These are phyloP conservation scores for Rhodotorula babjevae DNA, from an alignment of 768 basidiomycete genomes.

Conservation along the genomic window DNA sequence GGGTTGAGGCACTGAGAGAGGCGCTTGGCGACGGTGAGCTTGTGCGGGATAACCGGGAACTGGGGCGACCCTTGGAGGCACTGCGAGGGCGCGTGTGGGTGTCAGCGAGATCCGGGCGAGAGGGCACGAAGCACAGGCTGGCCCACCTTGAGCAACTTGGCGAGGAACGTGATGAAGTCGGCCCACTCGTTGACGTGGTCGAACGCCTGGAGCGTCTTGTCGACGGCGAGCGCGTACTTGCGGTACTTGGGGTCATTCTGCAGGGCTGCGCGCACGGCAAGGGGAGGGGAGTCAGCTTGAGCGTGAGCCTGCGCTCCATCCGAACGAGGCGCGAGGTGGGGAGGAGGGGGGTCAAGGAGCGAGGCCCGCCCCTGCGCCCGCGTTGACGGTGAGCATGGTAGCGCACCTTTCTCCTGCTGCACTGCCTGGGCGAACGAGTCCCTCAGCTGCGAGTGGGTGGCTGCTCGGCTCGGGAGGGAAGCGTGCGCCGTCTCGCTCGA, in stretches of 20 bases:
- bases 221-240: conserved; percentile 86
- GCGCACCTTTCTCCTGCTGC: not conserved
- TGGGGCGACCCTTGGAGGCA: conserved; percentile 88
- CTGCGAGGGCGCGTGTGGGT: conserved; percentile 49
- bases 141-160: conserved; percentile 43
- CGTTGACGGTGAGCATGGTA: too few species aligned
- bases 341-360: too few species aligned
- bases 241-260: conserved; percentile 34
- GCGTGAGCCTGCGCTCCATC: too few species aligned
- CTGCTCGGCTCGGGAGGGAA: not conserved
- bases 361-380: too few species aligned
- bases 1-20: conserved; percentile 94
- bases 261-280: not conserved
- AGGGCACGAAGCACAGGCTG: too few species aligned
- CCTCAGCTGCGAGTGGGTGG: not conserved
- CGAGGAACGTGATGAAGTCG: conserved; percentile 92
- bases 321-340: too few species aligned
- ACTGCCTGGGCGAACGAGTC: not conserved
- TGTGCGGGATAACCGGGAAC: conserved; percentile 93
- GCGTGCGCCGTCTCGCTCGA: not conserved
- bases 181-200: conserved; percentile 99
- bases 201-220: conserved; percentile 85
- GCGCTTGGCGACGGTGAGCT: conserved; percentile 88
- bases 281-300: not conserved
- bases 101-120: too few species aligned